Evolutionary conservation across 257 asterid genomes (phyloP), one percentile per base, ranked within the genome.

Genomic region (Scutellaria minor): DNA sequence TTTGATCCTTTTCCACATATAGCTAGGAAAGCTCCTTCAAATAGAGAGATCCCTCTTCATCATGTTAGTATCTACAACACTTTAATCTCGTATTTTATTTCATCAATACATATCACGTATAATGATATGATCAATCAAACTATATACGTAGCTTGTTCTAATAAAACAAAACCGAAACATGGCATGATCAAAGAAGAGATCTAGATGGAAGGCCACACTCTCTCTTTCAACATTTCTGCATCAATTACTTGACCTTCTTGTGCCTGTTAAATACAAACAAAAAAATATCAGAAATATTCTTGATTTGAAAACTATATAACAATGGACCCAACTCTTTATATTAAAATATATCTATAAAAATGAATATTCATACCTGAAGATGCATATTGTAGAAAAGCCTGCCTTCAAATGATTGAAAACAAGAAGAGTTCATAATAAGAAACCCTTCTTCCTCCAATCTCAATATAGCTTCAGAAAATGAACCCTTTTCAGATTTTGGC

Each of bases 321-420:
- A 3, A 5, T 13, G 8, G 7, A 31, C 2, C 37, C 5, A 31
- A 31, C 37, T 31, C 37, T 4, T 31, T 31, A 31, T 31, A 31
- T 31, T 31, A 31, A 31, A 31, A 4, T 31, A 31, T 2, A 4
- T 31, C 2, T 0, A 3, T 1, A 31, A 2, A 1, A 31, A 31
- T 31, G 0, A 2, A 31, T 31, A 31, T 31, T 2, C 2, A 47
- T 86, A 89, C 96, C 88, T 85, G 82, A 61, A 88, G 82, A 77
- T 86, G 97, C 70, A 88, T 51, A 73, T 66, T 90, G 12, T 60
- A 78, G 80, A 88, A 88, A 71, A 81, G 42, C 73, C 87, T 86
- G 10, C 83, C 90, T 63, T 80, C 72, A 72, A 58, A 77, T 15
- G 93, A 82, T 60, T 84, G 67, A 57, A 88, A 84, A 66, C 75